Evolutionary conservation across 306 rosid genomes (phyloP).

Genomic region (Glycine soja): DNA sequence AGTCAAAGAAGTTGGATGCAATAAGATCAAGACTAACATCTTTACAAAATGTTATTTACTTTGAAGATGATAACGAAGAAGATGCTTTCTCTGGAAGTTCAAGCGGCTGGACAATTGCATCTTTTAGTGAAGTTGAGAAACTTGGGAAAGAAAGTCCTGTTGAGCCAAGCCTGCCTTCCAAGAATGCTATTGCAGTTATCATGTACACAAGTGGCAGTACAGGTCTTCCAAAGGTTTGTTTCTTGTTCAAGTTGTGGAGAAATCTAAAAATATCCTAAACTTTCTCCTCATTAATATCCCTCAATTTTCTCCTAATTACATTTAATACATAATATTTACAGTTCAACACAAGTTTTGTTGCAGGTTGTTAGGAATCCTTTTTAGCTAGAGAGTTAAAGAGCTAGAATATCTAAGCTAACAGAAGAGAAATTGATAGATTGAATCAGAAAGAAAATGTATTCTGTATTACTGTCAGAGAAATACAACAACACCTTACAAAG

Average conservation of each 20-base stretch:
- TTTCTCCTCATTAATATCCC: too few relatives aligned
- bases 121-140: slow-evolving; percentile 80
- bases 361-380: too few relatives aligned
- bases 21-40: slow-evolving; percentile 66
- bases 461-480: too few relatives aligned
- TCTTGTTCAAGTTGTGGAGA: slow-evolving; percentile 24
- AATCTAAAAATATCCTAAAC: too few relatives aligned
- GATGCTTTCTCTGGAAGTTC: slow-evolving; percentile 55
- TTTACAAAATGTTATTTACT: slow-evolving; percentile 70
- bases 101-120: slow-evolving; percentile 60
- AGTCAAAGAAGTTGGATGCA: slow-evolving; percentile 71
- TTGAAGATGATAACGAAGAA: slow-evolving; percentile 68
- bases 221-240: slow-evolving; percentile 89
- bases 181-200: slow-evolving; percentile 70
- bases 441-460: too few relatives aligned
- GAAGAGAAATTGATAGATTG: too few relatives aligned
- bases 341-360: not conserved
- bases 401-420: too few relatives aligned
- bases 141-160: slow-evolving; percentile 71
- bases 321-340: too few relatives aligned
- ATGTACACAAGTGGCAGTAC: slow-evolving; percentile 99
- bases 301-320: too few relatives aligned
- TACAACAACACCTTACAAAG: too few relatives aligned
- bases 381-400: too few relatives aligned
- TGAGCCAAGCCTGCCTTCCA: slow-evolving; percentile 76